A percentile compares a stretch with the other conserved stretches of the same genome.
Conservation (phyloP, 1,284 basidiomycete species). For the Irpex sp. region DNA sequence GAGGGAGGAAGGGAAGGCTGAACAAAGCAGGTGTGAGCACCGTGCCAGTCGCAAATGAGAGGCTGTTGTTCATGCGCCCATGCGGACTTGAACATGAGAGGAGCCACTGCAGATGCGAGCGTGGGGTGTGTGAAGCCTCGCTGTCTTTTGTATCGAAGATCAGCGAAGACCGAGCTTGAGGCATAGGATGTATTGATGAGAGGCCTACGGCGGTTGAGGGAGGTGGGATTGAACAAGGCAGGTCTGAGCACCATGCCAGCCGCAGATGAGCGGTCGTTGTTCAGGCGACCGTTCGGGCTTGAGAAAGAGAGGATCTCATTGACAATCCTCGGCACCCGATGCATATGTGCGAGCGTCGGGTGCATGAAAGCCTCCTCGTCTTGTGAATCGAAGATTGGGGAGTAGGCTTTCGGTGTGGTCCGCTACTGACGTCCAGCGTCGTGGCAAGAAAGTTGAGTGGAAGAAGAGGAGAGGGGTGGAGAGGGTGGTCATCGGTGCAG, state of each 20-base stretch:
- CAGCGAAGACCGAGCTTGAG: neutral
- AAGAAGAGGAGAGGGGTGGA: neutral
- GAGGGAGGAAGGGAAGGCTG: too few species aligned
- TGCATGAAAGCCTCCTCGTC: neutral
- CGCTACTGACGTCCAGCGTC: neutral
- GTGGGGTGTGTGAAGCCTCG: too few species aligned
- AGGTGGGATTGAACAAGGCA: neutral
- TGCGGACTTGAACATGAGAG: too few species aligned
- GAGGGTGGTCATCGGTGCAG: too few species aligned
- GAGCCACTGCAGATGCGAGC: too few species aligned
- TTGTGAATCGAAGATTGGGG: neutral
- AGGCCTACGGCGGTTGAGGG: neutral
- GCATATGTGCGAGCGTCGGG: neutral
- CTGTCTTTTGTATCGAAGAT: too few species aligned
- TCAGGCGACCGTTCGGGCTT: neutral
- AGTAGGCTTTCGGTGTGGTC: neutral
- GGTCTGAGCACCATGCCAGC: neutral
- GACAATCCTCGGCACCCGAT: neutral
- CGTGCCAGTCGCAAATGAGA: too few species aligned
- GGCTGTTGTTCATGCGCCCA: too few species aligned
- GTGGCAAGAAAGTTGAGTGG: neutral
- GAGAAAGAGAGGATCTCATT: neutral
- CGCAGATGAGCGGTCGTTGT: neutral
- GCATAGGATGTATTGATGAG: neutral
- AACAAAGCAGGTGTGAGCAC: too few species aligned